These are phyloP conservation scores for Penicillium bialowiezense DNA, from an alignment of 495 filamentous ascomycete genomes.

Conservation along the genomic window DNA sequence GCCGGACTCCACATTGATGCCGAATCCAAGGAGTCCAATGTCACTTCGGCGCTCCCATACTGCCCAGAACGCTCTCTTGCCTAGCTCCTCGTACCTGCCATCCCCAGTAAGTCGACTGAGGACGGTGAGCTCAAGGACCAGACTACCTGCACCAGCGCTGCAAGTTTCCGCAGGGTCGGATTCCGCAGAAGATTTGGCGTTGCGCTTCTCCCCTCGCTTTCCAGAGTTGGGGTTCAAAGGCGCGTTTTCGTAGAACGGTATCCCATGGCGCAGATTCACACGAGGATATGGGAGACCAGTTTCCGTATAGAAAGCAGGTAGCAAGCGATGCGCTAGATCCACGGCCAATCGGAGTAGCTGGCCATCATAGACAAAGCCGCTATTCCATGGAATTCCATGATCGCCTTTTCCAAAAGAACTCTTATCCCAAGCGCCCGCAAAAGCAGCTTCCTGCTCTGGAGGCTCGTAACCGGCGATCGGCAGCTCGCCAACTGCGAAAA, in stretches of 20 bases:
- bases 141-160: slow-evolving; percentile 89
- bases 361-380: slow-evolving; percentile 81
- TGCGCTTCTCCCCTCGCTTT: slow-evolving; percentile 7
- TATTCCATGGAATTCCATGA: slow-evolving; percentile 65
- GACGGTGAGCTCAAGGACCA: slow-evolving; percentile 89
- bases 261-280: slow-evolving; percentile 88
- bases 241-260: slow-evolving; percentile 85
- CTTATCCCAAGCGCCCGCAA: slow-evolving; percentile 41
- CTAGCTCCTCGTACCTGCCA: slow-evolving; percentile 78
- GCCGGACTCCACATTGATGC: slow-evolving; percentile 88
- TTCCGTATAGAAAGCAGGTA: slow-evolving; percentile 85
- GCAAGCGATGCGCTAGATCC: slow-evolving; percentile 76
- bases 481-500: slow-evolving; percentile 86
- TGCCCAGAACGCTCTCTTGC: slow-evolving; percentile 91
- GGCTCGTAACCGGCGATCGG: slow-evolving; percentile 77
- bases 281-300: slow-evolving; percentile 93
- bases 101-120: slow-evolving; percentile 88
- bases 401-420: slow-evolving; percentile 28
- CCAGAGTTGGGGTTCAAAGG: slow-evolving; percentile 51
- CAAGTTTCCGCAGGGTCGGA: slow-evolving; percentile 91
- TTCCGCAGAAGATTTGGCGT: slow-evolving; percentile 8
- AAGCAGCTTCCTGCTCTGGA: slow-evolving; percentile 28
- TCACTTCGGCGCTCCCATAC: slow-evolving; percentile 85
- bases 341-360: slow-evolving; percentile 82
- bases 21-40: slow-evolving; percentile 84